Base-by-base conservation (phyloP, 2,329 filamentous ascomycete genomes). In the Aspergillus carbonarius region DNA sequence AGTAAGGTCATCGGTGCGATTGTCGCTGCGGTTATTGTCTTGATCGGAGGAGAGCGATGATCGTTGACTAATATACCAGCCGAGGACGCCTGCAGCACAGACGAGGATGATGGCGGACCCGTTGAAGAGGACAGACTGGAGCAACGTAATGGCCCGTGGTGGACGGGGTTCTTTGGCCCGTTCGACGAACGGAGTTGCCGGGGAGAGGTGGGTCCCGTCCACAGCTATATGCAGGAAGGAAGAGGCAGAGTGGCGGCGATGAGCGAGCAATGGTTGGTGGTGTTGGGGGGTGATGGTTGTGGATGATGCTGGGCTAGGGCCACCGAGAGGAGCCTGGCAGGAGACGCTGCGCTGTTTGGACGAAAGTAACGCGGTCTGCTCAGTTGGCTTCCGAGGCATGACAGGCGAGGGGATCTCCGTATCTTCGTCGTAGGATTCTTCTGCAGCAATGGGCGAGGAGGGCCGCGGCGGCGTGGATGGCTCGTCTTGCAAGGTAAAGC, bases 121-220 rank as follows among this genome's bases (percentile, higher is more conserved):
- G 72, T 98, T 96, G 83, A 93, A 92, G 2, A 89, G 65, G 9
- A 88, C 57, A 42, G 79, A 57, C 77, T 81, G 63, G 74, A 79
- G 20, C 67, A 74, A 34, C 78, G 79, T 66, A 71, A 78, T 64
- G 15, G 55, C 60, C 53, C 50, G 67, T 20, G 52, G 48, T 4
- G 62, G 44, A 15, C 58, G 51, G 74, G 70, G 61, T 76, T 68
- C 60, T 58, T 61, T 56, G 49, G 66, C 64, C 52, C 82, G 73
- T n/a, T 84, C 79, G 57, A 91, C 82, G 53, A 96, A 84, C 1
- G 93, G 93, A 0, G 92, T 91, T 12, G 87, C 92, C 0, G 93
- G 93, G 0, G 91, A 96, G 23, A 92, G 82, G 72, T 91, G 88
- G 0, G 83, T 82, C 7, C 79, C 83, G 52, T 88, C 85, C 7